Conservation (phyloP, 441 rosid genomes). For the Syzygium syzygioides region DNA sequence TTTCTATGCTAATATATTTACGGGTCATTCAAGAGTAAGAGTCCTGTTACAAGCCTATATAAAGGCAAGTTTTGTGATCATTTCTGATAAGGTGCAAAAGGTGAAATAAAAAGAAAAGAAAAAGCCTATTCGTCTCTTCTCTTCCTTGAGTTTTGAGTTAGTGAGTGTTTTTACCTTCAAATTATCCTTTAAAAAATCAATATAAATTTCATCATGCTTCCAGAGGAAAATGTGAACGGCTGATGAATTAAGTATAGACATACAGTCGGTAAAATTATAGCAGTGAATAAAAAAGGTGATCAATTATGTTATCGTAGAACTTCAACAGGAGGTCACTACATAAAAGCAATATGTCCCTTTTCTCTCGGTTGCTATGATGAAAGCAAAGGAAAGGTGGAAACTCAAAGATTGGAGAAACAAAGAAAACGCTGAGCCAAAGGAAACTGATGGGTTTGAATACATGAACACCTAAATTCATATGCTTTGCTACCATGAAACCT, state of each 20-base stretch:
- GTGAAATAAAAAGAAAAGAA: too few relatives aligned
- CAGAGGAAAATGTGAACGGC: background rate
- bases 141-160: too few relatives aligned
- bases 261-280: background rate
- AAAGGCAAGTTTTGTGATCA: too few relatives aligned
- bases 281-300: background rate
- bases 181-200: background rate
- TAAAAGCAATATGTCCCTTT: background rate
- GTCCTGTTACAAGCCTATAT: too few relatives aligned
- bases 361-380: background rate
- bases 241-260: background rate
- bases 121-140: too few relatives aligned
- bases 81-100: too few relatives aligned
- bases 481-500: too few relatives aligned
- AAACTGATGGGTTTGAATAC: too few relatives aligned
- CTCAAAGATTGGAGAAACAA: background rate
- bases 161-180: too few relatives aligned
- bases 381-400: background rate
- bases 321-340: background rate
- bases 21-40: too few relatives aligned
- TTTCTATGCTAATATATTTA: too few relatives aligned
- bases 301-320: background rate
- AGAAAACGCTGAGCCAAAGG: background rate
- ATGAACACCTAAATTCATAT: too few relatives aligned
- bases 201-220: background rate